Conservation (phyloP, 495 filamentous ascomycete genomes). For the Penicilliopsis zonata region DNA sequence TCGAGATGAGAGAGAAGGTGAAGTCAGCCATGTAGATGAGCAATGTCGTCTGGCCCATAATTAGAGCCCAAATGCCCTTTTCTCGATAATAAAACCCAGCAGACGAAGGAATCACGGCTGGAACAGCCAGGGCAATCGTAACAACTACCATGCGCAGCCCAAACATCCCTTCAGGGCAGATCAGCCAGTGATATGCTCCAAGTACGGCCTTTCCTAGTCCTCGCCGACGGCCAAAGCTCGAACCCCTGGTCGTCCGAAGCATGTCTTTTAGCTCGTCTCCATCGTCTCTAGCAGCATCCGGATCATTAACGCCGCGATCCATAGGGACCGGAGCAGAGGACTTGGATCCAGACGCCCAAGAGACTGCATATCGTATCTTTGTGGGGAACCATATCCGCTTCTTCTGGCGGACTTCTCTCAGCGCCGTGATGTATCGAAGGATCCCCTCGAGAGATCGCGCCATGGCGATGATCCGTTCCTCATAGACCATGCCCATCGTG, state of each 20-base stretch:
- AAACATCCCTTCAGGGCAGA: constrained; percentile 18
- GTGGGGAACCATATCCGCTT: constrained; percentile 13
- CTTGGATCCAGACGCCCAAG: constrained; percentile 8
- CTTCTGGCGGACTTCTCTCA: constrained; percentile 13
- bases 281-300: constrained; percentile 6
- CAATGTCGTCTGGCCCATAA: constrained; percentile 33
- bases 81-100: constrained; percentile 34
- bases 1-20: constrained; percentile 20
- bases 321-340: constrained; percentile 5
- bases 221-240: constrained; percentile 5
- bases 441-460: constrained; percentile 10
- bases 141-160: constrained; percentile 27
- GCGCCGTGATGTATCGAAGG: constrained; percentile 8
- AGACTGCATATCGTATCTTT: constrained; percentile 7
- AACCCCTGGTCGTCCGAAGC: constrained; percentile 9
- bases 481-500: constrained; percentile 16
- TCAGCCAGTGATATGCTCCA: constrained; percentile 15
- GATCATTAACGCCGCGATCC: constrained; percentile 5
- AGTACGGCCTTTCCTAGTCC: constrained; percentile 7
- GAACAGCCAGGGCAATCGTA: constrained; percentile 26
- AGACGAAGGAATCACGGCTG: constrained; percentile 22
- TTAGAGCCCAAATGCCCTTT: constrained; percentile 34
- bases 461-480: constrained; percentile 16
- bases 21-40: constrained; percentile 36
- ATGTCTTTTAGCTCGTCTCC: constrained; percentile 9